Evolutionary conservation across 2,329 filamentous ascomycete genomes (phyloP).

Genomic region (Magnaporthiopsis rhizophila): DNA sequence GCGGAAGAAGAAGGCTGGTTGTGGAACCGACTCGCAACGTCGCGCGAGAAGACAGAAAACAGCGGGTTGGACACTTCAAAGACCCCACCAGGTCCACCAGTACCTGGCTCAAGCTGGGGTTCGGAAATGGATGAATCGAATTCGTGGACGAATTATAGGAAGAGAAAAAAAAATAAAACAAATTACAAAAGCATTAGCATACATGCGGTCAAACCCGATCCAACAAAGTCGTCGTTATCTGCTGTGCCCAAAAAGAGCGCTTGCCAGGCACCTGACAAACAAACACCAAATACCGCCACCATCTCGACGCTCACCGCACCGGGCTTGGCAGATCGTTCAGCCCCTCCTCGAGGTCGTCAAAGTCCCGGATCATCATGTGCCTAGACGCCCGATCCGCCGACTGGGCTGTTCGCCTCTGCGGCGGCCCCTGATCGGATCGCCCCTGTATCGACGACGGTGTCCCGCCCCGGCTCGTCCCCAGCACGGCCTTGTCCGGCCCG

Average conservation of each 20-base stretch:
- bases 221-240: background rate
- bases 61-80: background rate
- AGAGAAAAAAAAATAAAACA: background rate
- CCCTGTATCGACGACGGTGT: slow-evolving; percentile 8
- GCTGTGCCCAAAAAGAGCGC: background rate
- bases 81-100: background rate
- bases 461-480: slow-evolving; percentile 12
- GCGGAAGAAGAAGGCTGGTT: background rate
- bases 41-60: background rate
- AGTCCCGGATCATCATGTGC: slow-evolving; percentile 25
- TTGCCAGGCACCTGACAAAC: background rate
- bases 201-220: background rate
- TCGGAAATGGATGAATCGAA: background rate
- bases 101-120: background rate
- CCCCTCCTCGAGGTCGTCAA: slow-evolving; percentile 21
- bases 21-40: background rate
- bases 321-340: background rate
- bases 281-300: background rate
- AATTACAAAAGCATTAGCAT: background rate
- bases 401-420: slow-evolving; percentile 1
- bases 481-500: slow-evolving; percentile 12
- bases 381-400: slow-evolving; percentile 3
- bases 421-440: background rate
- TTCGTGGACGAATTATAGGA: background rate
- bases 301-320: background rate